Conservation (phyloP, 768 basidiomycete genomes). For the Hortiboletus campestris region DNA sequence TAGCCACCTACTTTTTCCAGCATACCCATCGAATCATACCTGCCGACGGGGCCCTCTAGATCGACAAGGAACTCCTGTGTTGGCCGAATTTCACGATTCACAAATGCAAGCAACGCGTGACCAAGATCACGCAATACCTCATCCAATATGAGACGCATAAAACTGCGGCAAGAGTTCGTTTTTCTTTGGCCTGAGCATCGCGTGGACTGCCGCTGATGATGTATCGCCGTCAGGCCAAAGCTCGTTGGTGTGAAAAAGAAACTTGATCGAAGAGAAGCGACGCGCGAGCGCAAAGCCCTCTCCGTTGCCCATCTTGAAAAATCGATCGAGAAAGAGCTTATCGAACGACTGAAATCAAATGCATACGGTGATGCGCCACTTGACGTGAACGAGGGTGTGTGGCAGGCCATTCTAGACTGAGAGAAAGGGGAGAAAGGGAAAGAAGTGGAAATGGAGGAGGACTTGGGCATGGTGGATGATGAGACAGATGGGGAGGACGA, state of each 20-base stretch:
- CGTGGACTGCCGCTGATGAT: neutral
- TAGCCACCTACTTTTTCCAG: neutral
- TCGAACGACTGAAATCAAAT: conserved; percentile 93
- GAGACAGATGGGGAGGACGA: conserved; percentile 54
- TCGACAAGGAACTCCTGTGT: conserved; percentile 92
- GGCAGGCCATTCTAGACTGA: conserved; percentile 86
- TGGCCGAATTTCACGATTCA: conserved; percentile 98
- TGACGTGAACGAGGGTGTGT: conserved; percentile 96
- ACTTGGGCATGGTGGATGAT: conserved; percentile 49
- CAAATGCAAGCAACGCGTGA: conserved; percentile 98
- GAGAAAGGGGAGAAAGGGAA: conserved; percentile 54
- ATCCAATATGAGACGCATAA: conserved; percentile 96
- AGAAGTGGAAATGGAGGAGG: conserved; percentile 37
- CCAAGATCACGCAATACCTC: conserved; percentile 98
- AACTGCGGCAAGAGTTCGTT: conserved; percentile 80
- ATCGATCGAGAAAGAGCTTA: conserved; percentile 93
- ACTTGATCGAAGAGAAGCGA: conserved; percentile 87
- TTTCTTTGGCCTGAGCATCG: conserved; percentile 2
- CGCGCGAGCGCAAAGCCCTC: conserved; percentile 93
- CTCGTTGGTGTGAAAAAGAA: conserved; percentile 97
- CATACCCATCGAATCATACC: neutral
- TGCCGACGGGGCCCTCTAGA: conserved; percentile 44
- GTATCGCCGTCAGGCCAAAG: conserved; percentile 62
- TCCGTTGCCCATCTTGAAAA: conserved; percentile 93
- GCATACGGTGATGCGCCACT: conserved; percentile 97